Evolutionary conservation across 257 asterid species (phyloP), one percentile per base, ranked within the genome.

Genomic region (Nicotiana obtusifolia): DNA sequence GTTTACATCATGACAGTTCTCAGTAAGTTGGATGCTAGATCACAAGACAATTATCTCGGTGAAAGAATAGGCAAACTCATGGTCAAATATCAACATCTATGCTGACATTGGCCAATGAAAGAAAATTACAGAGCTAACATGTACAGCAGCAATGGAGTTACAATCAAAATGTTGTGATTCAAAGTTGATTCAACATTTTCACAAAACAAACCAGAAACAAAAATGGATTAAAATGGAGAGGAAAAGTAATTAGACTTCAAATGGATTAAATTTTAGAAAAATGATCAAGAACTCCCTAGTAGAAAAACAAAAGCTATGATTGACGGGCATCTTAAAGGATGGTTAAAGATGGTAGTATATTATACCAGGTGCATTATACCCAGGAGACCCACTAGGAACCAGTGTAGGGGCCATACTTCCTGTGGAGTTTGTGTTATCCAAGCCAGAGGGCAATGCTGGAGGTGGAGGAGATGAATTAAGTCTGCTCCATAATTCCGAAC

Each of bases 401-500:
- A 82, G 86, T 76, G 84, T 33, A 69, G 97, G 94, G 84, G 93
- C 53, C 81, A 87, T 57, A 81, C 76, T 84, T 47, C 47, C 60
- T 37, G 89, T 92, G 77, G 96, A 83, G 85, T 87, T 87, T 37
- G 66, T 80, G 22, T 77, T 83, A 76, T 81, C 80, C 49, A 81
- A 81, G 59, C 78, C 89, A 30, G 89, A 80, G 81, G 94, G 88
- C 69, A 78, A 81, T 28, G 95, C 89, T 82, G 94, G 90, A 76
- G 95, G 81, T 77, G 89, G 87, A 85, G 84, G 81, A 60, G 97
- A 76, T 57, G 83, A 49, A 83, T 90, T 89, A 84, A 96, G 98
- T 84, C 91, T 90, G 86, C 91, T 91, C 99, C 99, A 96, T 77
- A 96, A 91, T 87, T 92, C 93, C 3, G 98, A 94, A 86, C 99